Percentiles rank a stretch among this genome's conserved stretches.
Conservation (phyloP, 179 eudicot species). For the Patellifolia procumbens region DNA sequence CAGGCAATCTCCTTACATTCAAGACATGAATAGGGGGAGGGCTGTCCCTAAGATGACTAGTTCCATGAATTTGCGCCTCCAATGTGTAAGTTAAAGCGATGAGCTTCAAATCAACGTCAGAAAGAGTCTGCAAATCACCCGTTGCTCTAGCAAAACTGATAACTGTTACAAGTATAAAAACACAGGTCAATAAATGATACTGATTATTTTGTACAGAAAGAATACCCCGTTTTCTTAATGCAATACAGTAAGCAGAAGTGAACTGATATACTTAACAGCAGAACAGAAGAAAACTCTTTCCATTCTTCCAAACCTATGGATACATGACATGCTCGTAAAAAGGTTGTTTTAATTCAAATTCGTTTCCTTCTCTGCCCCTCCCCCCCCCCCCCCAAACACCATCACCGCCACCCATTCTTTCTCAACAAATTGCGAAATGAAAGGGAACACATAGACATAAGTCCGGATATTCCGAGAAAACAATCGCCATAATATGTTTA, state of each 20-base stretch:
- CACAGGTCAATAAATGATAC: background rate
- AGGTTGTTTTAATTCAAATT: too few relatives aligned
- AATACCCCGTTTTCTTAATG: background rate
- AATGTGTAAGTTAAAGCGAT: conserved; percentile 85
- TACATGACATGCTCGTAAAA: background rate
- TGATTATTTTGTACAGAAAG: background rate
- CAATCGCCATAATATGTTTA: background rate
- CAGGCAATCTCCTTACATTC: conserved; percentile 83
- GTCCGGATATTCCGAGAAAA: background rate
- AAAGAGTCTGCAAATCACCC: conserved; percentile 95
- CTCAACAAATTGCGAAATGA: too few relatives aligned
- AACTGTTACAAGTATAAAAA: conserved; percentile 42
- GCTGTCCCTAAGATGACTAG: conserved; percentile 69
- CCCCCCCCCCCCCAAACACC: too few relatives aligned
- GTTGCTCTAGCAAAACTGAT: conserved; percentile 86
- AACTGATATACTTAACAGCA: background rate
- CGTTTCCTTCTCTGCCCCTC: too few relatives aligned
- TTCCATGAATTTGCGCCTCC: conserved; percentile 85
- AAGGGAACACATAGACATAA: too few relatives aligned
- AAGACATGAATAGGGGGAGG: conserved; percentile 80
- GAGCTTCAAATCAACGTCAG: conserved; percentile 93
- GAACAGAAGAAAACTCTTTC: too few relatives aligned
- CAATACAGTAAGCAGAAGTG: background rate
- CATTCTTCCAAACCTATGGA: background rate
- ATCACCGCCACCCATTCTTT: too few relatives aligned